Evolutionary conservation across 371 early-diverging fungal species (phyloP).

Genomic region (Enterocytospora artemiae): DNA sequence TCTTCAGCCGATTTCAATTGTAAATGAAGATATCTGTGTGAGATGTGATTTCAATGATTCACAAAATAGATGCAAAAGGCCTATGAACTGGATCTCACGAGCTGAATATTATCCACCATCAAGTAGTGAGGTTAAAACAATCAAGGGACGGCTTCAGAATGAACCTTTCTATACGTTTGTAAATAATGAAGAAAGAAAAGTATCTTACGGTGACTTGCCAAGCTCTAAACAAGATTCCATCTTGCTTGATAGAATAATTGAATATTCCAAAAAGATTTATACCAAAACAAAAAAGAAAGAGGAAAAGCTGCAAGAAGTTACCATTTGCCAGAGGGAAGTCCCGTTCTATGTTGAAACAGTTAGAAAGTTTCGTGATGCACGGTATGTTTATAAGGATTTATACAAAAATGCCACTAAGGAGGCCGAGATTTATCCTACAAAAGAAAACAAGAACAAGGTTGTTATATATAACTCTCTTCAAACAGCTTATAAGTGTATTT

Average conservation of each 20-base stretch:
- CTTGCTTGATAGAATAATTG: slow-evolving; percentile 69
- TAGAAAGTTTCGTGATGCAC: slow-evolving; percentile 84
- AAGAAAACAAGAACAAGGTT: slow-evolving; percentile 70
- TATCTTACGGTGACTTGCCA: slow-evolving; percentile 65
- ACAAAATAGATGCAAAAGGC: slow-evolving; percentile 76
- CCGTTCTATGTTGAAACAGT: slow-evolving; percentile 97
- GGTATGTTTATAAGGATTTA: slow-evolving; percentile 88
- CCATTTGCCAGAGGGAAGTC: slow-evolving; percentile 92
- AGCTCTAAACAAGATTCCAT: slow-evolving; percentile 63
- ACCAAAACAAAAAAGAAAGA: slow-evolving; percentile 66
- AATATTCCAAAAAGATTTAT: slow-evolving; percentile 79
- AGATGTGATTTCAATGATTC: slow-evolving; percentile 80
- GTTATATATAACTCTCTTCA: slow-evolving; percentile 89
- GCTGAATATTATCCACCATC: slow-evolving; percentile 86
- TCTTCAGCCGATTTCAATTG: slow-evolving; percentile 89
- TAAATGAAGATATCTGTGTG: slow-evolving; percentile 76
- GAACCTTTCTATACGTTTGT: slow-evolving; percentile 63
- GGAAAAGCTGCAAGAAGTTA: slow-evolving; percentile 30
- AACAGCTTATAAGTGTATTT: slow-evolving; percentile 86
- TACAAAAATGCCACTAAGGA: slow-evolving; percentile 77
- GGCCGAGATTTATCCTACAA: slow-evolving; percentile 63
- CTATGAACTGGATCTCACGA: slow-evolving; percentile 90
- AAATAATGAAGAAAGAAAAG: slow-evolving; percentile 58
- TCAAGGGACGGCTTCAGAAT: slow-evolving; percentile 68
- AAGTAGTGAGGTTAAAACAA: slow-evolving; percentile 76